Percentiles rank a stretch among this genome's conserved stretches.
Evolutionary conservation across 2,329 filamentous ascomycete species (phyloP).

Genomic region (Pestalotiopsis sp.): DNA sequence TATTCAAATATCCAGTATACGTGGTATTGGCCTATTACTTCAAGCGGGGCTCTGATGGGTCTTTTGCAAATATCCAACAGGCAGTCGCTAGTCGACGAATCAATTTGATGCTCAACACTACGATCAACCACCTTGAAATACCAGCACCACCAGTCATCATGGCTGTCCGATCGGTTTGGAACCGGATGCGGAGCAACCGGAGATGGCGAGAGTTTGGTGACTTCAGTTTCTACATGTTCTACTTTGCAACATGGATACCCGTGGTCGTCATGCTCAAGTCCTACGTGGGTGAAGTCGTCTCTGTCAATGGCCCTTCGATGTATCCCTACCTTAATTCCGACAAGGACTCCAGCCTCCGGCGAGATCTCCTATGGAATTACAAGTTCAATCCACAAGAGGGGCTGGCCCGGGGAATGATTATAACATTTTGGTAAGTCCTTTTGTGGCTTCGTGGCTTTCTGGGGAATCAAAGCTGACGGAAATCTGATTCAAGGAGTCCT

Average conservation of each 20-base stretch:
- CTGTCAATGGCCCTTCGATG: conserved; percentile 70
- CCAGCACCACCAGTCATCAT: conserved; percentile 24
- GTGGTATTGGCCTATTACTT: neutral
- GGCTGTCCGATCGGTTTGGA: conserved; percentile 39
- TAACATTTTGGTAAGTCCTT: conserved; percentile 62
- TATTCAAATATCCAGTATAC: neutral
- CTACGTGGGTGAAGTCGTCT: conserved; percentile 59
- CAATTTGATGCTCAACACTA: neutral
- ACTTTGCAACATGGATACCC: conserved; percentile 63
- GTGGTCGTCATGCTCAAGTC: conserved; percentile 63
- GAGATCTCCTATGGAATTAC: conserved; percentile 60
- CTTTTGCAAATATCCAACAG: neutral
- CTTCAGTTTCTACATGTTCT: conserved; percentile 49
- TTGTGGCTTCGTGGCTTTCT: neutral
- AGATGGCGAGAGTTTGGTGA: conserved; percentile 22
- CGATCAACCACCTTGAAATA: neutral
- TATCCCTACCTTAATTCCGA: conserved; percentile 74
- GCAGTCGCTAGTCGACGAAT: neutral
- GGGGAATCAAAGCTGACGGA: conserved; percentile 6
- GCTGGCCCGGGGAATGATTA: conserved; percentile 72
- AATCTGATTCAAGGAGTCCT: conserved; percentile 59
- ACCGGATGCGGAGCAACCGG: conserved; percentile 19
- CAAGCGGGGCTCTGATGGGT: neutral
- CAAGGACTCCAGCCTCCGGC: conserved; percentile 54
- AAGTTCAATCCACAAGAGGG: conserved; percentile 60